These are phyloP conservation scores for Solanum ossicruentum DNA, from an alignment of 257 asterid species.

Conservation along the genomic window DNA sequence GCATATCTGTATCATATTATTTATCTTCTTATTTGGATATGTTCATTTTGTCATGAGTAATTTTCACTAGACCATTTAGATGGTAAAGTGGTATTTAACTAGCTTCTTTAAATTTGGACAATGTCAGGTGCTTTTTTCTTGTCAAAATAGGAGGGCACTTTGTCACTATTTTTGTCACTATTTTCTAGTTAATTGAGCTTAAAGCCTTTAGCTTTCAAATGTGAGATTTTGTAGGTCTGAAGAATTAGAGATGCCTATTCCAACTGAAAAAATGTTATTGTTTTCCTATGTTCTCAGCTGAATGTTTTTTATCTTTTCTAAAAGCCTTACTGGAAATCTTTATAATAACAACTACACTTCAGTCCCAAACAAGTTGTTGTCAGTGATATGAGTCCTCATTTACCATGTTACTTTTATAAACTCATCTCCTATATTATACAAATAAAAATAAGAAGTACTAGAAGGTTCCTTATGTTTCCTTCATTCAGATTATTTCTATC, in stretches of 20 bases:
- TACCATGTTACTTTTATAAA: background rate
- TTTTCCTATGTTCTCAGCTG: background rate
- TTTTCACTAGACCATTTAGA: background rate
- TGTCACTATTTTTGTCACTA: background rate
- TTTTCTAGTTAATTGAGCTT: background rate
- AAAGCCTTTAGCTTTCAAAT: background rate
- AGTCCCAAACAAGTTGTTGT: background rate
- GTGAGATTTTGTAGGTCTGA: background rate
- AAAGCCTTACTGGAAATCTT: background rate
- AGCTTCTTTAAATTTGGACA: background rate
- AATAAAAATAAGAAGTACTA: background rate
- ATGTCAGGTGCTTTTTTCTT: background rate
- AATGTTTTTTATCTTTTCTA: background rate
- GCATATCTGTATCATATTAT: background rate
- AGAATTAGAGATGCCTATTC: background rate
- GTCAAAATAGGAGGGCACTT: background rate
- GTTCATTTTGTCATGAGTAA: background rate
- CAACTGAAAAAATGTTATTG: background rate
- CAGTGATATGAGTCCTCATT: background rate
- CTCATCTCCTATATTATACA: background rate
- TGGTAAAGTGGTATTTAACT: background rate
- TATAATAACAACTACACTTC: background rate
- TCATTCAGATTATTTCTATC: background rate
- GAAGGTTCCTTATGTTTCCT: background rate
- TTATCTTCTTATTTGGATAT: background rate